Base-by-base conservation (phyloP, 2,329 filamentous ascomycete species). In the Penicillium sp. region DNA sequence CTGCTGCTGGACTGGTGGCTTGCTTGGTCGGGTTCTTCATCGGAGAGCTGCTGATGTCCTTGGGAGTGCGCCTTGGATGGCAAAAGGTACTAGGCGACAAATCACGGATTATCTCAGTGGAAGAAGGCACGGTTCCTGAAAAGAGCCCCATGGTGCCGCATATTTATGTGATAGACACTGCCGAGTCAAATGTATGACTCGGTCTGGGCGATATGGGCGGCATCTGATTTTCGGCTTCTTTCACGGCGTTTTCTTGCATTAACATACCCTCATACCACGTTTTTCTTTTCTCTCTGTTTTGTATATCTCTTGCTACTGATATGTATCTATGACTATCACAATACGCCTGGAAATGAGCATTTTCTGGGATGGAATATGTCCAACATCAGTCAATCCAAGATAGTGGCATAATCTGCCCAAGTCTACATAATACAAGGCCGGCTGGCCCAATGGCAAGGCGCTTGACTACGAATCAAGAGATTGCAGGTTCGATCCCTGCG, bases 401-500 rank as follows among this genome's bases (percentile, higher is more conserved):
- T 53, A 8, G 4, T 8, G 4, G 0, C 16, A 20, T 20, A 26
- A 11, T 35, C 22, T 5, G 5, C 0, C 18, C 2, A 1, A 32
- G 24, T 8, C 24, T 8, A 26, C 24, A 8, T 2, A 7, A 26
- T 2, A 26, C 24, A 26, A 26, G 24, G 24, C 24, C 24, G 24
- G 24, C 24, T 76, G 73, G 75, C 75, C 74, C 74, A 78, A 78
- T 78, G 76, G 76, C 72, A 79, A 78, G 75, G 76, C 76, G 76
- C 73, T 77, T 78, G 76, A 79, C 76, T 79, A 78, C 76, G 76
- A 76, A 78, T 78, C 76, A 77, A 77, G 73, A 78, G 76, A 77
- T 78, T 78, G 74, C 71, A 76, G 76, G 76, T 78, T 78, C 75
- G 74, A 78, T 49, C 63, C 70, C 70, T 72, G 69, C 69, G 70